Conservation (phyloP, 305 asterid genomes). For the Plantago coronopus region DNA sequence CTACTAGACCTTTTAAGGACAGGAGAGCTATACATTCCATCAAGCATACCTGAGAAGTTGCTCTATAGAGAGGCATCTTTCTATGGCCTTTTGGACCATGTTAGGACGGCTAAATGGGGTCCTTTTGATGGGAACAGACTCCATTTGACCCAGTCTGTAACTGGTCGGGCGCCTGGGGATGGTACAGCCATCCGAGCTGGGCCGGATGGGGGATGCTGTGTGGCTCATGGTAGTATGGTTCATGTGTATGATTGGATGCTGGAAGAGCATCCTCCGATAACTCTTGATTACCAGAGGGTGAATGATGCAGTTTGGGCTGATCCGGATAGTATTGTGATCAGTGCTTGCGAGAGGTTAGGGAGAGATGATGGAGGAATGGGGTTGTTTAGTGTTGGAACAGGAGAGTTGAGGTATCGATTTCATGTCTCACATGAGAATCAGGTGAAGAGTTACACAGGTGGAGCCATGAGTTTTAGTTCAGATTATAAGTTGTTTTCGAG, state of each 20-base stretch:
- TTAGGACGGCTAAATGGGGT: conserved; percentile 80
- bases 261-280: conserved; percentile 73
- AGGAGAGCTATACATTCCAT: conserved; percentile 71
- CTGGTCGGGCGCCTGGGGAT: conserved; percentile 80
- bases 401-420: conserved; percentile 64
- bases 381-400: conserved; percentile 52
- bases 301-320: conserved; percentile 80
- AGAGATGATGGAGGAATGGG: conserved; percentile 86
- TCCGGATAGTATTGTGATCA: conserved; percentile 56
- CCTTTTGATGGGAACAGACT: conserved; percentile 76
- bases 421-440: conserved; percentile 67
- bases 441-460: conserved; percentile 67
- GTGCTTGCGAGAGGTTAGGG: conserved; percentile 80
- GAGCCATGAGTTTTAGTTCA: conserved; percentile 61
- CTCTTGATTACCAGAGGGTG: conserved; percentile 83
- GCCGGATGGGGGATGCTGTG: conserved; percentile 90
- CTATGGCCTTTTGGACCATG: conserved; percentile 72
- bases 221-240: conserved; percentile 89
- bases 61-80: conserved; percentile 69
- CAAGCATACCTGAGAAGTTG: conserved; percentile 57
- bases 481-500: conserved; percentile 76
- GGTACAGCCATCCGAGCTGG: conserved; percentile 91
- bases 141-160: conserved; percentile 37
- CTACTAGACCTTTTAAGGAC: conserved; percentile 83
- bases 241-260: conserved; percentile 95